These are phyloP conservation scores for Tricholoma saponaceum DNA, from an alignment of 768 basidiomycete species.

Conservation along the genomic window DNA sequence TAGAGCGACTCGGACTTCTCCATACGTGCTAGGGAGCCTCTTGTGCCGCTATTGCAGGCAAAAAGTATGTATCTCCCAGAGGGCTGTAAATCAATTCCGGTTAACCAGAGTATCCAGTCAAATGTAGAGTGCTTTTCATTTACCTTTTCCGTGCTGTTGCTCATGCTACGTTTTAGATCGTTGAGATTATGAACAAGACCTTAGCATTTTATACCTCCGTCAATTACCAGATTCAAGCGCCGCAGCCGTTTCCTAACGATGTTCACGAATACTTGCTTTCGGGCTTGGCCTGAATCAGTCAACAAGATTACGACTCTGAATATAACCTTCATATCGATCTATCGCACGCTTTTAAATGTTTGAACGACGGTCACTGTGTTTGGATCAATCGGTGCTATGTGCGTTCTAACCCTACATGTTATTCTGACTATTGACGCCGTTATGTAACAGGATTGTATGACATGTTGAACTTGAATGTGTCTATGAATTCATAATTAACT, in stretches of 20 bases:
- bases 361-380: constrained; percentile 57
- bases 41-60: constrained; percentile 48
- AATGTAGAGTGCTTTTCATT: constrained; percentile 38
- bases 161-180: constrained; percentile 31
- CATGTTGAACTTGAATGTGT: no score
- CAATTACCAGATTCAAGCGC: constrained; percentile 56
- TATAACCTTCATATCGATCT: constrained; percentile 56
- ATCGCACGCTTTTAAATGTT: constrained; percentile 46
- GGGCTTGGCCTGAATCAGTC: constrained; percentile 45
- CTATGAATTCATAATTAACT: no score
- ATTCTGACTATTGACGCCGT: not conserved
- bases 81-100: constrained; percentile 46
- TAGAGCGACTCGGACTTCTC: constrained; percentile 1
- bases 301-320: constrained; percentile 39
- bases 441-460: no score
- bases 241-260: constrained; percentile 46
- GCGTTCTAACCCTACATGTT: constrained; percentile 18
- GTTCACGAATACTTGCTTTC: no score
- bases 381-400: constrained; percentile 56
- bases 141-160: not conserved
- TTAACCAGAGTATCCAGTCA: constrained; percentile 42
- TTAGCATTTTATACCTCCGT: constrained; percentile 59
- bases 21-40: constrained; percentile 20
- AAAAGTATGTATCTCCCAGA: constrained; percentile 47
- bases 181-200: constrained; percentile 55